Conservation (phyloP, 1,284 basidiomycete species). For the Cutaneotrichosporon cavernicola region DNA sequence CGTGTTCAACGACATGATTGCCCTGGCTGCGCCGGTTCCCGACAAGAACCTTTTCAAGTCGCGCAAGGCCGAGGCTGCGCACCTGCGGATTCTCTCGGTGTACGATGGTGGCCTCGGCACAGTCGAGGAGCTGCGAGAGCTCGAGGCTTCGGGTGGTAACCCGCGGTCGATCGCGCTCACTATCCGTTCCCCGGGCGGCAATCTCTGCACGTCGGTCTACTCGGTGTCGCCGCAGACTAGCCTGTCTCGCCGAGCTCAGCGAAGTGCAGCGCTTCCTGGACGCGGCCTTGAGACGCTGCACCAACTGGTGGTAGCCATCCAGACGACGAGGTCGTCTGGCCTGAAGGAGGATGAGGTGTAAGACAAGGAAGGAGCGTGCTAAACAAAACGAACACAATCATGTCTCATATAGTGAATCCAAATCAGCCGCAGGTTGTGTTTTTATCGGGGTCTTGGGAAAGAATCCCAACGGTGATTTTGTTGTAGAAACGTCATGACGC, state of each 20-base stretch:
- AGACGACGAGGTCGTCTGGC: background rate
- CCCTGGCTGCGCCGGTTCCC: conserved; percentile 56
- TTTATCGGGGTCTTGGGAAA: conserved; percentile 3
- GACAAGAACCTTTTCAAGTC: conserved; percentile 29
- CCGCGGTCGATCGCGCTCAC: conserved; percentile 14
- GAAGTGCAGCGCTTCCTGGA: conserved; percentile 9
- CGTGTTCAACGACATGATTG: conserved; percentile 68
- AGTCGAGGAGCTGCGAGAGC: conserved; percentile 43
- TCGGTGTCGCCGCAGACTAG: conserved; percentile 14
- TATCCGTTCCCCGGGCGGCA: conserved; percentile 10
- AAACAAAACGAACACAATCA: background rate
- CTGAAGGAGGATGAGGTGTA: conserved; percentile 8
- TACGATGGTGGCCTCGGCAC: conserved; percentile 42
- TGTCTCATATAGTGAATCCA: conserved; percentile 4
- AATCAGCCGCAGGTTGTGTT: conserved; percentile 4
- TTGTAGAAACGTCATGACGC: conserved; percentile 10
- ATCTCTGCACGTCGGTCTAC: conserved; percentile 9
- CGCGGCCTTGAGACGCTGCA: conserved; percentile 15
- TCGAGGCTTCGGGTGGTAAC: conserved; percentile 18
- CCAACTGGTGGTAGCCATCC: conserved; percentile 10
- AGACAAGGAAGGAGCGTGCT: background rate
- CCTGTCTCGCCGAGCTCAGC: conserved; percentile 20
- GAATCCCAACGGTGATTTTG: background rate
- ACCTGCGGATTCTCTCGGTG: conserved; percentile 31
- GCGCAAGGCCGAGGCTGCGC: conserved; percentile 28